Base-by-base conservation (phyloP, 768 basidiomycete species). In the Boletus reticuloceps region DNA sequence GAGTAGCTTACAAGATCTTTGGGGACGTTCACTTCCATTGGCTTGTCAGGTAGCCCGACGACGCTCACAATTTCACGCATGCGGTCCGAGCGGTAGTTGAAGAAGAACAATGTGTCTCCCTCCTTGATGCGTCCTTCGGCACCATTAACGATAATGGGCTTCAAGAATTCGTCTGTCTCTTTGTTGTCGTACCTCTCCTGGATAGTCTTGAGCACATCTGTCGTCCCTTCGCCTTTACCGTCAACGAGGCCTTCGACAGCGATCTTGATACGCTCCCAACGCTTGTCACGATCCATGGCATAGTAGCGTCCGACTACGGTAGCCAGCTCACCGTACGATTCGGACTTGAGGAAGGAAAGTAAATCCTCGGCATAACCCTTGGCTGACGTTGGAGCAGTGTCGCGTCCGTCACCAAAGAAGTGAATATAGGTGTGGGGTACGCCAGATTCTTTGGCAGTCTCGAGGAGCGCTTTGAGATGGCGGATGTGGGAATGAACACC, bases 21-120 rank as follows among this genome's bases (percentile, higher is more conserved):
- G 5, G 94, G 94, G 17, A 96, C 73, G 25, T 82, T 79, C 37
- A 91, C 82, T 47, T 95, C 91, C 71, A 94, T 82, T 0, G 92
- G 91, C 71, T 90, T 92, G 61, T 91, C 86, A 4, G 85, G 83
- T 5, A 86, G 71, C 19, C 94, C 94, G 50, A 97, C 81, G 9
- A 98, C 83, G 29, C 81, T 75, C n/a, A 76, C 80, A 57, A 97
- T 87, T 74, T 98, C 94, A 45, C 94, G 85, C 89, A 98, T 92
- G 50, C 95, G 87, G 71, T 98, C 94, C 1, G 94, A 95, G 57
- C 95, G 87, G 73, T 98, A 97, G 77, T 98, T 98, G 85, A 96
- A 98, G 76, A 91, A 85, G 82, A 96, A 97, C 5, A 98, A 67
- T 0, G 94, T 95, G 71, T 97, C 94, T 41, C 77, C 80, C 54